Conservation (phyloP, 371 early-diverging fungal genomes). For the Mortierella sp. region DNA sequence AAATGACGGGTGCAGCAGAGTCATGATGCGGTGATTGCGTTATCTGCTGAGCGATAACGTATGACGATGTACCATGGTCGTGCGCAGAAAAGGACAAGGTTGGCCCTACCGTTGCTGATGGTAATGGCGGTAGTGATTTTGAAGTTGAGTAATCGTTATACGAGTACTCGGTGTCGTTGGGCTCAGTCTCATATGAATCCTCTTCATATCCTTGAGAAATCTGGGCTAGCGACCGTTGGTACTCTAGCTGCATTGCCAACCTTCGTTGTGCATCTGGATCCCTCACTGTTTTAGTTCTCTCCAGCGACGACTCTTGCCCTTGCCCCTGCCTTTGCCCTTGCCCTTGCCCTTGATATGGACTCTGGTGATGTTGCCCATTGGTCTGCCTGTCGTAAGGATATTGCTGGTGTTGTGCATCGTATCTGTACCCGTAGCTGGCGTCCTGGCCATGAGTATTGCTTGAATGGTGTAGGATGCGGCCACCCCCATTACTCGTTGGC, state of each 20-base stretch:
- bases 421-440: too few species aligned
- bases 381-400: too few species aligned
- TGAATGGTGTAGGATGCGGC: too few species aligned
- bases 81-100: conserved; percentile 6
- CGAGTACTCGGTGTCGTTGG: neutral
- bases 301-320: conserved; percentile 8
- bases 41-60: neutral
- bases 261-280: conserved; percentile 12
- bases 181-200: neutral
- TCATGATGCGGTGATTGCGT: conserved; percentile 16
- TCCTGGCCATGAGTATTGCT: too few species aligned
- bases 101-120: neutral
- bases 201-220: conserved; percentile 3
- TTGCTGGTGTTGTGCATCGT: too few species aligned
- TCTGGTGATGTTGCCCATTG: conserved; percentile 13
- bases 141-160: neutral
- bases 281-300: conserved; percentile 7
- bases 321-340: conserved; percentile 3
- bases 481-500: too few species aligned
- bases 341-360: conserved; percentile 11
- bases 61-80: conserved; percentile 6
- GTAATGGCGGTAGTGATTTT: neutral
- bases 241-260: conserved; percentile 26
- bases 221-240: conserved; percentile 19
- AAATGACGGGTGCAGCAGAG: neutral